Conservation (phyloP, 78 protist species). For the Mantamonas sphyraenae region DNA sequence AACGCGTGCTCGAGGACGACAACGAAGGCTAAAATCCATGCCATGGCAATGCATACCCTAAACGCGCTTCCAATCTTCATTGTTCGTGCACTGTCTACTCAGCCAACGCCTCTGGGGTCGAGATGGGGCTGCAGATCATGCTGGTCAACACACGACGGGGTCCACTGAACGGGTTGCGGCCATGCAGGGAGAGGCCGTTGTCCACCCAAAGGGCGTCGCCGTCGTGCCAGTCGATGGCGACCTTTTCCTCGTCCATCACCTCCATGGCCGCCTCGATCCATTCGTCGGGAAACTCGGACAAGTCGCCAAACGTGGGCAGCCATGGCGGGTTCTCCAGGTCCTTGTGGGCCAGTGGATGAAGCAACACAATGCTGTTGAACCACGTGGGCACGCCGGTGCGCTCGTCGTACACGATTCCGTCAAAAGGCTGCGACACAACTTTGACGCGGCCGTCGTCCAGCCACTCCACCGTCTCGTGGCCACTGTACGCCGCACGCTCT, state of each 20-base stretch:
- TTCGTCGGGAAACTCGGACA: neutral
- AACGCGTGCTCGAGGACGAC: no score
- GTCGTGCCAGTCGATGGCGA: neutral
- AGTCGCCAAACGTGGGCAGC: neutral
- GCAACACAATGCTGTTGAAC: neutral
- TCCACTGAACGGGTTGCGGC: neutral
- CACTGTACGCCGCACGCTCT: neutral
- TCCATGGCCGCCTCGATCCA: neutral
- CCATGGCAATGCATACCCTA: no score
- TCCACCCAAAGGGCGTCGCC: neutral
- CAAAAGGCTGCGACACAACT: neutral
- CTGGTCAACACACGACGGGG: neutral
- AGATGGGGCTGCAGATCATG: no score
- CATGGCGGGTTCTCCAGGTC: neutral
- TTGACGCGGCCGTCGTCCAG: neutral
- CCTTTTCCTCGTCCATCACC: neutral
- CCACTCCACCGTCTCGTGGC: neutral
- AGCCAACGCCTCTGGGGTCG: no score
- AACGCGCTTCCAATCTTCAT: no score
- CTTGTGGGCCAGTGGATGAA: neutral
- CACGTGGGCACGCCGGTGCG: neutral
- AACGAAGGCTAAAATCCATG: no score
- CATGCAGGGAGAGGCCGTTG: neutral
- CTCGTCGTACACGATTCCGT: neutral
- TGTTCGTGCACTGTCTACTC: no score